Evolutionary conservation across 108 stramenopile genomes (phyloP), one percentile per base, ranked within the genome.

Genomic region (Nitzschia sp.): DNA sequence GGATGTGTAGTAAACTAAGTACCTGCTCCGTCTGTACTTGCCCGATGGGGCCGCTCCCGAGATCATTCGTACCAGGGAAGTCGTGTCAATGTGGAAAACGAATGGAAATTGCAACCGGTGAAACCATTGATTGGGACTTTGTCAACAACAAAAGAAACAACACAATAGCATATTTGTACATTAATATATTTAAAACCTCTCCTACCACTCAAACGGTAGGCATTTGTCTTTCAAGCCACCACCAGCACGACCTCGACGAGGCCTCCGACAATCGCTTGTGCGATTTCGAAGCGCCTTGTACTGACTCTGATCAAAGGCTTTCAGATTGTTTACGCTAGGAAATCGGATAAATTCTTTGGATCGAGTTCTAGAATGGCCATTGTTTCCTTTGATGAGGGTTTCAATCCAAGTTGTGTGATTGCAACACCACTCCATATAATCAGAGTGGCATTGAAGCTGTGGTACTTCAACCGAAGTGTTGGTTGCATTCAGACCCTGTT

Each of bases 151-250:
- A 34, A 34, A 34, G 29, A 34, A 34, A 34, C n/a, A 34, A 34
- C 29, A 34, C 29, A 1, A 5, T 34, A 34, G 29, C 29, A 34
- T 34, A 5, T 34, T 34, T 34, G 29, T 34, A 34, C 29, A 34
- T 34, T 34, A 34, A 3, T 34, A 34, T 34, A n/a, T 34, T 34
- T 5, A 34, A 34, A 34, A 34, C 29, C 29, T 34, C 5, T 34
- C 29, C 29, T 34, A 63, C 65, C 67, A 68, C 39, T 20, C 38
- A 71, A 42, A 65, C 43, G 63, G 78, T 53, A 71, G 22, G 24
- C 70, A 71, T 43, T 71, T 71, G 61, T 71, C 70, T 43, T 71
- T 71, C 39, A 62, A 52, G 10, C 70, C 70, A 1, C 70, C 70
- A 8, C 57, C 70, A 26, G 53, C 53, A n/a, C 70, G 44, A 19